A percentile compares a stretch with the other conserved stretches of the same genome.
Evolutionary conservation across 225 moss, liverwort and hornwort species (phyloP).

Genomic region (Thuidium tamariscinum): DNA sequence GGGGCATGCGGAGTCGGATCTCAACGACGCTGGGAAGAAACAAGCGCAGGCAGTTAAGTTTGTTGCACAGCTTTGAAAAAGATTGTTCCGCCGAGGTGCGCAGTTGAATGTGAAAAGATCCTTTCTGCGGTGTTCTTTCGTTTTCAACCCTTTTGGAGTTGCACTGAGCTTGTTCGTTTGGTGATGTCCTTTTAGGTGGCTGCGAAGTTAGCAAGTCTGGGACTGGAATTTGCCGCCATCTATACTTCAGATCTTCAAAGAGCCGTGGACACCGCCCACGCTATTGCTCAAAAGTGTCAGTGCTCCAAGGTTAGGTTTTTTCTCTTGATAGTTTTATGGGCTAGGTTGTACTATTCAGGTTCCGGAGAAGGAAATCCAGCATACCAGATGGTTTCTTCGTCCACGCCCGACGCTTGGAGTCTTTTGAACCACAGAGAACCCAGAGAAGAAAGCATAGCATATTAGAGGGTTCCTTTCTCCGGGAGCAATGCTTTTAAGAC

Average conservation of each 20-base stretch:
- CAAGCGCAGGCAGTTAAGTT: constrained; percentile 90
- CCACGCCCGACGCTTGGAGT: neutral
- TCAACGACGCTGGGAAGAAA: constrained; percentile 68
- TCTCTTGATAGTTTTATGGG: neutral
- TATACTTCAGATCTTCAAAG: constrained; percentile 85
- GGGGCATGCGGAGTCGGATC: constrained; percentile 77
- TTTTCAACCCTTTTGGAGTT: neutral
- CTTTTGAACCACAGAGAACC: neutral
- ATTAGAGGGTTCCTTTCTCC: neutral
- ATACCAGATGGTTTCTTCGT: neutral
- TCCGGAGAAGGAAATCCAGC: neutral
- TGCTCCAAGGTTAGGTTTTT: constrained; percentile 28
- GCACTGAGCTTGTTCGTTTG: neutral
- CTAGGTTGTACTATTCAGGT: neutral
- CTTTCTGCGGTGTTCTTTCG: neutral
- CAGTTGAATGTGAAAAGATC: neutral
- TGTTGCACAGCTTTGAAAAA: constrained; percentile 6
- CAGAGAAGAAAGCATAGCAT: neutral
- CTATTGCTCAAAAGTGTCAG: constrained; percentile 53
- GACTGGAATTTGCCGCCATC: constrained; percentile 46
- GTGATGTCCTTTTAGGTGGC: constrained; percentile 43
- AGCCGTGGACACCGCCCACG: constrained; percentile 59
- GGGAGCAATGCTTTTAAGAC: neutral
- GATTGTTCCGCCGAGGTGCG: constrained; percentile 14
- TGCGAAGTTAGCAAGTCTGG: constrained; percentile 49